Evolutionary conservation across 2,329 filamentous ascomycete genomes (phyloP), one percentile per base, ranked within the genome.

Genomic region (Trichoderma arundinaceum): DNA sequence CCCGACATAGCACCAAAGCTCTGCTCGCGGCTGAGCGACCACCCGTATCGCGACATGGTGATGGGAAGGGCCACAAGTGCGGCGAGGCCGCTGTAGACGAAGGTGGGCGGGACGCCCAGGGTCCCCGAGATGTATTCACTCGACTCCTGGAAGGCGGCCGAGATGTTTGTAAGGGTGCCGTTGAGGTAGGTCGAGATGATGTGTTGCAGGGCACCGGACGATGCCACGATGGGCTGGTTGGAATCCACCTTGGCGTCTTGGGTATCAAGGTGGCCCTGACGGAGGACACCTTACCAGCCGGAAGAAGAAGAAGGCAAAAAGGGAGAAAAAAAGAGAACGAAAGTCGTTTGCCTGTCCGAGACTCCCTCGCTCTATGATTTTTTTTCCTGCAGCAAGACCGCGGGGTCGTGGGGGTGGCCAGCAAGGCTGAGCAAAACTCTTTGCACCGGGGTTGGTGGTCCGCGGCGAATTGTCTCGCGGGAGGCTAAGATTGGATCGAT

Each of bases 171-270:
- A 70, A 85, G 71, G 66, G 83, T 83, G 67, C 79, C 81, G 75
- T 85, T 83, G 73, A 89, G 75, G 77, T 86, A 87, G 74, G 82
- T 83, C 72, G 81, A 82, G 65, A 85, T 81, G 79, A 85, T 81
- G 79, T 84, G 87, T 80, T 84, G 84, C 75, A 87, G 77, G 79
- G 84, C 86, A 87, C 86, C 86, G 77, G 83, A 82, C 74, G 86
- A 86, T 84, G 85, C 86, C 84, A 83, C 80, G 74, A 80, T 74
- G 76, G 78, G 79, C 77, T 83, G 81, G 78, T 79, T 78, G 76
- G 85, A 87, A 87, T 85, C 86, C 86, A 88, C 84, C 77, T 87
- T 88, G 84, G 77, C 80, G 79, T 53, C 46, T 76, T 73, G 71
- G 70, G 71, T 71, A 66, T 72, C 71, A 76, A 74, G 75, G 74